These are phyloP conservation scores for Candida tibetensis DNA, from an alignment of 805 yeast genomes.

Conservation along the genomic window DNA sequence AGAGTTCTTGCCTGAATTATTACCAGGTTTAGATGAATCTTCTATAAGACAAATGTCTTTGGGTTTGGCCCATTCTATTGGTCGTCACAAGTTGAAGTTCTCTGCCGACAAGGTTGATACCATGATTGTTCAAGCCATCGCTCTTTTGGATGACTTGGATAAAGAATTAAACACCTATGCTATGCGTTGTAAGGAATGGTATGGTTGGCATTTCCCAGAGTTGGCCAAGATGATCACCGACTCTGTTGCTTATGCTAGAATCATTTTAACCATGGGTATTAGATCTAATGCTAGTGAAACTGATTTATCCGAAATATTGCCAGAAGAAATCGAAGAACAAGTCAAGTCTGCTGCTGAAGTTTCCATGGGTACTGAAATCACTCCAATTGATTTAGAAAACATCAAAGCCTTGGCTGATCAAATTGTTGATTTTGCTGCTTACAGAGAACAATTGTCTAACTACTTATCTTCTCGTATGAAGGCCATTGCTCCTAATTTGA, in stretches of 20 bases:
- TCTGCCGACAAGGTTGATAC: conserved; percentile 98
- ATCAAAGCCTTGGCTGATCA: conserved; percentile 91
- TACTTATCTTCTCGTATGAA: conserved; percentile 94
- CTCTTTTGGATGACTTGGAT: conserved; percentile 92
- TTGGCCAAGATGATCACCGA: conserved; percentile 95
- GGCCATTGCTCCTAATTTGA: conserved; percentile 97
- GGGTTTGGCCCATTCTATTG: conserved; percentile 97
- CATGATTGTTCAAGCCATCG: conserved; percentile 98
- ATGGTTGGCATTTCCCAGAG: conserved; percentile 99
- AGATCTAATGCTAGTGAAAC: conserved; percentile 88
- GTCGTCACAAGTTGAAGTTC: conserved; percentile 96
- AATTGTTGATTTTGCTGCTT: conserved; percentile 91
- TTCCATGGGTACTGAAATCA: conserved; percentile 99
- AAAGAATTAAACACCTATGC: conserved; percentile 97
- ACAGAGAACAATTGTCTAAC: conserved; percentile 93
- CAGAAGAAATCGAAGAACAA: conserved; percentile 47
- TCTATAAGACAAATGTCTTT: conserved; percentile 92
- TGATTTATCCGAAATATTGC: conserved; percentile 59
- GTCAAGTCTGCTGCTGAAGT: conserved; percentile 97
- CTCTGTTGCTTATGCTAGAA: conserved; percentile 94
- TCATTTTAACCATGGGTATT: conserved; percentile 89
- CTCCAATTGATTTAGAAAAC: conserved; percentile 83
- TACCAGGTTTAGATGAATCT: conserved; percentile 87
- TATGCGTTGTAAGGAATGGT: conserved; percentile 99
- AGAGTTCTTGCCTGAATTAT: conserved; percentile 87